Evolutionary conservation across 768 basidiomycete genomes (phyloP).

Genomic region (Ramaria rubella): DNA sequence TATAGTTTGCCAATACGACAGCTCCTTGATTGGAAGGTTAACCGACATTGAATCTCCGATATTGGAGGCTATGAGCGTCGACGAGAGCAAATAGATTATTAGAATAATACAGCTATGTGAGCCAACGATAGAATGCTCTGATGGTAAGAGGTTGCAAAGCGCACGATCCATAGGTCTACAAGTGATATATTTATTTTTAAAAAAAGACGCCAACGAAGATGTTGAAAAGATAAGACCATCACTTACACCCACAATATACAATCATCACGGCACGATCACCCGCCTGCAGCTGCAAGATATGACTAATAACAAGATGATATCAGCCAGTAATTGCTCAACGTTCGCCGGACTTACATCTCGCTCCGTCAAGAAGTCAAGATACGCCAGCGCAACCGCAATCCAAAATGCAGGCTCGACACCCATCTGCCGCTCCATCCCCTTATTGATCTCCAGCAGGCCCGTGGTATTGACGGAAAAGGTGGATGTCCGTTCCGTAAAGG

Average conservation of each 20-base stretch:
- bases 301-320: background rate
- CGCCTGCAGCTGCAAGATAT: conserved; percentile 8
- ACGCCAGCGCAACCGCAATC: conserved; percentile 67
- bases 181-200: too few relatives aligned
- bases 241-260: background rate
- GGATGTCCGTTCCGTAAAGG: conserved; percentile 69
- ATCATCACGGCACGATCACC: background rate
- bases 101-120: too few relatives aligned
- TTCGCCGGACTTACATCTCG: conserved; percentile 51
- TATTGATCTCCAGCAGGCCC: conserved; percentile 60
- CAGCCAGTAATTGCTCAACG: background rate
- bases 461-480: conserved; percentile 52
- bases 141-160: too few relatives aligned
- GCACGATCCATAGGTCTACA: too few relatives aligned
- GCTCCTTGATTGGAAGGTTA: too few relatives aligned
- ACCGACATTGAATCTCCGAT: too few relatives aligned
- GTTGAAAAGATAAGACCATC: too few relatives aligned
- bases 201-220: too few relatives aligned
- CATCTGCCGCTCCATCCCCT: conserved; percentile 44
- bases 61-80: too few relatives aligned
- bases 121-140: too few relatives aligned
- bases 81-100: too few relatives aligned
- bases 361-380: conserved; percentile 71
- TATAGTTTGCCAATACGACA: too few relatives aligned
- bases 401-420: conserved; percentile 77